Conservation (phyloP, 208 protist genomes). For the Acanthamoeba castellanii region DNA sequence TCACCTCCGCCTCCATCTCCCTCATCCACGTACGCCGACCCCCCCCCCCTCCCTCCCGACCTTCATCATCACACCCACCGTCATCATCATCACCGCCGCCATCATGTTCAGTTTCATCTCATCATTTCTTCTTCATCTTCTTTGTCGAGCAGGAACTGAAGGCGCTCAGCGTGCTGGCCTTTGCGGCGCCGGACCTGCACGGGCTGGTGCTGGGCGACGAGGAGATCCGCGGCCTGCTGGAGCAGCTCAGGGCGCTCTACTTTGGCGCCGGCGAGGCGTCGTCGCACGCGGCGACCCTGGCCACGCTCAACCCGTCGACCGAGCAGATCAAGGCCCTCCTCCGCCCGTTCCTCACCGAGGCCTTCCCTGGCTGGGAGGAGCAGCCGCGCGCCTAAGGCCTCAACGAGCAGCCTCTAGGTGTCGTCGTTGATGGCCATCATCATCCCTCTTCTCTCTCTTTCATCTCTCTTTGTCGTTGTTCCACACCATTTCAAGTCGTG, state of each 20-base stretch:
- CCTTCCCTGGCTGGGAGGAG: neutral
- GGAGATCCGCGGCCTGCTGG: neutral
- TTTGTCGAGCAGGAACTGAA: conserved; percentile 23
- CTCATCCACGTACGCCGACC: neutral
- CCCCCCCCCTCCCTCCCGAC: too few species aligned
- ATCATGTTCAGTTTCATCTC: neutral
- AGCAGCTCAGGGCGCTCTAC: neutral
- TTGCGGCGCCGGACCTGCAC: conserved; percentile 41
- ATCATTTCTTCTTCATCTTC: neutral
- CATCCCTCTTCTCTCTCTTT: too few species aligned
- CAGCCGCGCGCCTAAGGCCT: neutral
- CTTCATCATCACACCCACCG: neutral
- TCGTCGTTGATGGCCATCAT: too few species aligned
- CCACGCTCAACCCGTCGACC: neutral
- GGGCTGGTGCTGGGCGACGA: neutral
- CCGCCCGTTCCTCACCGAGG: conserved; percentile 9
- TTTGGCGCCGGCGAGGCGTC: neutral
- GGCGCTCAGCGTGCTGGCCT: conserved; percentile 9
- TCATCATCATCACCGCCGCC: neutral
- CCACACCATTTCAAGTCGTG: too few species aligned
- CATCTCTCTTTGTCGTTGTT: neutral
- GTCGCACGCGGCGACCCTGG: neutral
- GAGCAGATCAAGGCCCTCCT: conserved; percentile 1
- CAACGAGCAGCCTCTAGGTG: too few species aligned
- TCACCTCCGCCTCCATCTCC: neutral